These are phyloP conservation scores for Globisporangium apiculatum DNA, from an alignment of 352 stramenopile genomes.

Conservation along the genomic window DNA sequence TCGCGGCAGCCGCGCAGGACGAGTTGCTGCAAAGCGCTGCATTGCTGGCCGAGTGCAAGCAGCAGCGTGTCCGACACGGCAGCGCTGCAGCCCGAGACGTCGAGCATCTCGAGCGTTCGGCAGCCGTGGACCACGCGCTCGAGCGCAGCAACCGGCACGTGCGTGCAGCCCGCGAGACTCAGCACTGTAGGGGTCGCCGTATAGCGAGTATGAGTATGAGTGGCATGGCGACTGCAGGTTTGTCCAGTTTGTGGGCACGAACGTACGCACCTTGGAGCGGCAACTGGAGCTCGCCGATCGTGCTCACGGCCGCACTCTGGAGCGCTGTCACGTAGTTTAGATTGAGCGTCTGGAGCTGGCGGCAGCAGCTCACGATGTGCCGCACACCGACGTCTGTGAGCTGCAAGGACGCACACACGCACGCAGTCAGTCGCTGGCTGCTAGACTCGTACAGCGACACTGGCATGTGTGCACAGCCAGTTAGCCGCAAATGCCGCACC, in stretches of 20 bases:
- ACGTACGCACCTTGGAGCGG: conserved; percentile 35
- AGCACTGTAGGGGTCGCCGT: conserved; percentile 24
- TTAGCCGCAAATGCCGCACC: background rate
- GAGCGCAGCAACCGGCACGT: conserved; percentile 73
- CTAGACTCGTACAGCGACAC: background rate
- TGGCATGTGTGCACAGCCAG: background rate
- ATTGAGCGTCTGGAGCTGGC: conserved; percentile 41
- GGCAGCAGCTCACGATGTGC: conserved; percentile 43
- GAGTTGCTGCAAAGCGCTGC: conserved; percentile 47
- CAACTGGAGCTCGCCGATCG: conserved; percentile 44
- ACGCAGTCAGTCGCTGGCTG: background rate
- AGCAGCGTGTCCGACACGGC: conserved; percentile 77
- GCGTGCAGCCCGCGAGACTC: conserved; percentile 63
- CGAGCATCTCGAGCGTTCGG: conserved; percentile 50
- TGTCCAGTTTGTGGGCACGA: background rate
- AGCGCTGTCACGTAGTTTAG: conserved; percentile 47
- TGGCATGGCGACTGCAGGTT: background rate
- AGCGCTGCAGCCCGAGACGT: conserved; percentile 69
- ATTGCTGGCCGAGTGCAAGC: conserved; percentile 57
- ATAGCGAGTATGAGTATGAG: background rate
- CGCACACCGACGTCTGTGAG: conserved; percentile 52
- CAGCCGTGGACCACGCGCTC: conserved; percentile 77
- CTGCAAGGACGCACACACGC: conserved; percentile 13
- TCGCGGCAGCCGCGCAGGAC: conserved; percentile 81
- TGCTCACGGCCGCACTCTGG: conserved; percentile 37